Evolutionary conservation across 805 yeast species (phyloP).

Genomic region (Schwanniomyces polymorphus): DNA sequence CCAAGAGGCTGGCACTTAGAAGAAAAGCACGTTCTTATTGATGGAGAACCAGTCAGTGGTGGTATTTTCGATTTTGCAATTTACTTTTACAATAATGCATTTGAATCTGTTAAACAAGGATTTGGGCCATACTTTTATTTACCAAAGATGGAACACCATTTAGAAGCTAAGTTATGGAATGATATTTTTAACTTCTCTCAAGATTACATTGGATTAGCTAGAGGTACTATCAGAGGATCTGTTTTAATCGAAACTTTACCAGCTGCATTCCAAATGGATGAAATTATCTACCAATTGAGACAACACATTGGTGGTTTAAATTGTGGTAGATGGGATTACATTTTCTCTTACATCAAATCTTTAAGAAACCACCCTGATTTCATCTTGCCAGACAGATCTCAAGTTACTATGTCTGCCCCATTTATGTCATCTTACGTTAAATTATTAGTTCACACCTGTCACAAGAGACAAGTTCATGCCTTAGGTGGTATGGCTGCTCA

Average conservation of each 20-base stretch:
- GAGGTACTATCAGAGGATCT: slow-evolving; percentile 81
- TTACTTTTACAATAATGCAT: slow-evolving; percentile 75
- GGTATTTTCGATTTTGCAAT: slow-evolving; percentile 79
- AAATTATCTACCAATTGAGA: slow-evolving; percentile 73
- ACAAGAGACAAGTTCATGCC: slow-evolving; percentile 78
- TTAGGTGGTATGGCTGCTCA: slow-evolving; percentile 94
- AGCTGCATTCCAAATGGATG: slow-evolving; percentile 86
- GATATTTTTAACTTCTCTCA: slow-evolving; percentile 76
- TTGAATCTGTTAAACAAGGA: slow-evolving; percentile 58
- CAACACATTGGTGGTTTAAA: slow-evolving; percentile 78
- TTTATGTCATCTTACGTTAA: slow-evolving; percentile 79
- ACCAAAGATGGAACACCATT: slow-evolving; percentile 85
- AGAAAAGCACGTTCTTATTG: slow-evolving; percentile 69
- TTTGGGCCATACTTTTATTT: slow-evolving; percentile 80
- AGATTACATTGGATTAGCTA: slow-evolving; percentile 63
- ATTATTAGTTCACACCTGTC: slow-evolving; percentile 71
- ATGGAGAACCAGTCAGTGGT: slow-evolving; percentile 75
- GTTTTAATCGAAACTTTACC: slow-evolving; percentile 83
- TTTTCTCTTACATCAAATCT: slow-evolving; percentile 76
- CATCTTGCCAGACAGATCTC: slow-evolving; percentile 76
- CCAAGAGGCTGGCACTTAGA: slow-evolving; percentile 90
- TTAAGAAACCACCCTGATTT: slow-evolving; percentile 67
- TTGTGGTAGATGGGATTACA: slow-evolving; percentile 91
- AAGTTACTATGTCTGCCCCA: slow-evolving; percentile 78
- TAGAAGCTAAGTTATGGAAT: slow-evolving; percentile 83